A percentile compares a stretch with the other conserved stretches of the same genome.
phyloP scores from a whole-genome alignment of 2,329 filamentous ascomycete species.

The Penicillium sp. region DNA sequence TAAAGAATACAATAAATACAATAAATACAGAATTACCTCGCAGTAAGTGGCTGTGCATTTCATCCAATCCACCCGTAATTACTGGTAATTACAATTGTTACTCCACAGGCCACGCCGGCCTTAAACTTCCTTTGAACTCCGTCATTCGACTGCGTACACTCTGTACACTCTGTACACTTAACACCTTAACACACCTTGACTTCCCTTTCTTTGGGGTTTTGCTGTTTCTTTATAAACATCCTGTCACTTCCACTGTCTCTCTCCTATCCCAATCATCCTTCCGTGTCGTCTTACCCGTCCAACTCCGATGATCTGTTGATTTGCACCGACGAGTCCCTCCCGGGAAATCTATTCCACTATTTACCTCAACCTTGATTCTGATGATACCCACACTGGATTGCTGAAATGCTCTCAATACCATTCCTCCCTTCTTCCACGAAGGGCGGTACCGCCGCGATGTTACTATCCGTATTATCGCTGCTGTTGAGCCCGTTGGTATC shows the following conservation, averaged over 20 bases:
- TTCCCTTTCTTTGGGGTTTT: background rate
- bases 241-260: background rate
- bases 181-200: too few species aligned
- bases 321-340: slow-evolving; percentile 14
- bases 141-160: slow-evolving; percentile 11
- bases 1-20: background rate
- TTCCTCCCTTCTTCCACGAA: slow-evolving; percentile 16
- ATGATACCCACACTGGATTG: background rate
- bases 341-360: slow-evolving; percentile 14
- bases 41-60: background rate
- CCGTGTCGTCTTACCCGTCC: background rate
- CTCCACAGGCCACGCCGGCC: slow-evolving; percentile 20
- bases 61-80: background rate
- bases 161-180: background rate
- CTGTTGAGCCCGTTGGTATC: slow-evolving; percentile 27
- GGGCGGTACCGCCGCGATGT: slow-evolving; percentile 16
- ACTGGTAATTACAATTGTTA: background rate
- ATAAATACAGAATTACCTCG: background rate
- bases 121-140: slow-evolving; percentile 9
- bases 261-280: background rate
- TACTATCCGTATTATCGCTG: slow-evolving; percentile 30
- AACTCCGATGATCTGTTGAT: slow-evolving; percentile 22
- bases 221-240: background rate
- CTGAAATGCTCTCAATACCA: slow-evolving; percentile 24
- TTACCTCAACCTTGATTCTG: slow-evolving; percentile 3